Base-by-base conservation (phyloP, 108 stramenopile genomes). In the Skeletonema potamos region DNA sequence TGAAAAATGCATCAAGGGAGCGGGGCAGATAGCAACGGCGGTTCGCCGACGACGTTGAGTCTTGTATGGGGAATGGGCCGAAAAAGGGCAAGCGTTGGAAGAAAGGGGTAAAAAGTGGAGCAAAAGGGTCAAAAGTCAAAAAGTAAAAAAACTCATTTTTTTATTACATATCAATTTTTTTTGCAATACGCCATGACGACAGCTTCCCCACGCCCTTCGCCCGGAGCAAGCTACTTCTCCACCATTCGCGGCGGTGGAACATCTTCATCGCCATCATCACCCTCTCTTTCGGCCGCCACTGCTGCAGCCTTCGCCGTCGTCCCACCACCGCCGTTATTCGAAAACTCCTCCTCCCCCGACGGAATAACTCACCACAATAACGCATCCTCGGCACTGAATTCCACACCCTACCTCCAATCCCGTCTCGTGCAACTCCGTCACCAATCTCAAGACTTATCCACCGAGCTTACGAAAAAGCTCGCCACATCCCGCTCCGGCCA, bases 401-500 rank as follows among this genome's bases (percentile, higher is more conserved):
- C 77, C 29, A 79, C 70, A 2, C 51, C 78, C 54, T 30, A 61
- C 54, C 78, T 79, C 61, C 71, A 72, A 68, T 56, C 71, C 4
- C 66, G 72, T 6, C 67, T 79, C 20, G 0, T 61, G 4, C 62
- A 63, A 20, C 72, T 93, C 24, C 78, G 73, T 13, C 74, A 72
- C 9, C 76, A 88, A 66, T 88, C 91, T 26, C 76, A 84, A 58
- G 62, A 85, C 34, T 88, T 90, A n/a, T 84, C 83, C 57, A 83
- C 86, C 54, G 67, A 84, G 28, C 77, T 95, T 7, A 95, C 94
- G 9, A 82, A 87, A 54, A 89, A 87, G 48, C 84, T 95, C 24
- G 92, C 94, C 57, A 85, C 90, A 0, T 92, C 90, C 3, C 90
- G 88, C 54, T 91, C 92, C 1, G 94, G 94, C 48, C 94, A 92